These are phyloP conservation scores for Candida broadrunensis DNA, from an alignment of 805 yeast genomes.

Conservation along the genomic window DNA sequence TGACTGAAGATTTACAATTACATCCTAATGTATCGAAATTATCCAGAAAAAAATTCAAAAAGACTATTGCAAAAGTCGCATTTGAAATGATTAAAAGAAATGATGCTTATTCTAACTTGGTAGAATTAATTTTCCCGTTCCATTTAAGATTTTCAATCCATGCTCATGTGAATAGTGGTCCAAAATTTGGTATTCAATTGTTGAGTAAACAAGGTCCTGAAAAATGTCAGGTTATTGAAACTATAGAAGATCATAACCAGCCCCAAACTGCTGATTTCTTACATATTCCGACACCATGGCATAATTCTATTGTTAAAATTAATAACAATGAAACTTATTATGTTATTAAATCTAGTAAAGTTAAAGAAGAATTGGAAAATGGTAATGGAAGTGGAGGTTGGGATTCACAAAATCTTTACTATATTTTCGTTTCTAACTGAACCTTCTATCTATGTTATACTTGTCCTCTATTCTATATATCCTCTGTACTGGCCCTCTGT, in stretches of 20 bases:
- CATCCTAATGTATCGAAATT: slow-evolving; percentile 34
- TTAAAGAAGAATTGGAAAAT: slow-evolving; percentile 13
- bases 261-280: slow-evolving; percentile 50
- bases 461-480: no score
- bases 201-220: slow-evolving; percentile 40
- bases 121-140: slow-evolving; percentile 57
- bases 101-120: slow-evolving; percentile 63
- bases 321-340: slow-evolving; percentile 26
- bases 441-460: no score
- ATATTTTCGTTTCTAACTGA: slow-evolving; percentile 4
- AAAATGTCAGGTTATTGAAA: slow-evolving; percentile 44
- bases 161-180: slow-evolving; percentile 58
- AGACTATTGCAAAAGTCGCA: slow-evolving; percentile 50
- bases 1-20: slow-evolving; percentile 53
- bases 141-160: slow-evolving; percentile 60
- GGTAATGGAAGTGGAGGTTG: slow-evolving; percentile 20
- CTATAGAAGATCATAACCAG: slow-evolving; percentile 36
- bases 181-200: slow-evolving; percentile 55
- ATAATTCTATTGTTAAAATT: slow-evolving; percentile 48
- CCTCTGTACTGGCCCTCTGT: no score
- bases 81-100: slow-evolving; percentile 64
- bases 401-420: slow-evolving; percentile 12
- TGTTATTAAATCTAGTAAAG: slow-evolving; percentile 21
- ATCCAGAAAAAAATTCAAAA: slow-evolving; percentile 50
- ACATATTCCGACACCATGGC: slow-evolving; percentile 70